Evolutionary conservation across 768 basidiomycete species (phyloP), one percentile per base, ranked within the genome.

Genomic region (Hemileccinum rubropunctum): DNA sequence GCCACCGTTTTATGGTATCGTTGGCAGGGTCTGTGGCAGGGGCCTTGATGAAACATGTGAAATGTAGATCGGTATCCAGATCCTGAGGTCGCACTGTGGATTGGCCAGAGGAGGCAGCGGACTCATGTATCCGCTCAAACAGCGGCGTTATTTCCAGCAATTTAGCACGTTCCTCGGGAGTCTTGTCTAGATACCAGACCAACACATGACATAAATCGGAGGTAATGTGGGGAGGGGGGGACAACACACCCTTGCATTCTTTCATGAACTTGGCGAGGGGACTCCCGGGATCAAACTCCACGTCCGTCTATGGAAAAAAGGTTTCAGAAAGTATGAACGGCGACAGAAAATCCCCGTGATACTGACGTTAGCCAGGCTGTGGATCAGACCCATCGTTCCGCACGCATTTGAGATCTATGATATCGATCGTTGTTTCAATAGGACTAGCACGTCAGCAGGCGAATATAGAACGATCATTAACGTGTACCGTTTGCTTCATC

Each of bases 401-500:
- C 91, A 93, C 0, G 91, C 91, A 58, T 93, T 93, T 4, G 74
- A 66, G 49, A 91, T 91, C 88, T 48, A 32, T 23, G 30, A 6
- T 28, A 3, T 15, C 21, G 47, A 21, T 33, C 15, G 13, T 36
- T 2, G 27, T 20, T 30, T 30, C 21, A 33, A 18, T 34, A 21
- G 12, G 20, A 11, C 12, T 38, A 21, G 18, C n/a, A 30, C 49
- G 12, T 38, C 18, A 9, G 6, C 13, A 33, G 3, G 15, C 6
- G 12, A 46, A 18, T 18, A 5, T 20, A 27, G 35, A 37, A 20
- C 2, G 26, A 40, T 13, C 3, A 39, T n/a, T n/a, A 27, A 36
- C 11, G 62, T 77, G 28, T 48, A 91, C 92, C 45, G 88, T 95
- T 66, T 97, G 94, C 66, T 91, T 92, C 72, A 95, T 91, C 79